Percentiles rank a stretch among this genome's conserved stretches.
Conservation (phyloP, 1,284 basidiomycete genomes). For the Pterulicium gracile region DNA sequence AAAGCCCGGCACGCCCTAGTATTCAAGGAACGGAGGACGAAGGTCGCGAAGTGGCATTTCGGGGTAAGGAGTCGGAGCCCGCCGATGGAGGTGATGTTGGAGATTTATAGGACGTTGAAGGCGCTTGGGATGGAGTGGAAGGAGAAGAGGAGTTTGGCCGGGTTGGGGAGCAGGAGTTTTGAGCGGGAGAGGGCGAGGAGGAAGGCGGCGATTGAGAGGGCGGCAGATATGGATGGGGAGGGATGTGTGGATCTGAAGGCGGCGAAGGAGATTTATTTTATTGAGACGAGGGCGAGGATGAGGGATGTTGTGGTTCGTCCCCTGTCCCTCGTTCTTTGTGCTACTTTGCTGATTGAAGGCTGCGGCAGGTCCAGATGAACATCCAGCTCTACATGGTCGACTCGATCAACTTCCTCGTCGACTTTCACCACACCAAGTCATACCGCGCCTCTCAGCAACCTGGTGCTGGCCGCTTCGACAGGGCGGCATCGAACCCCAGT, state of each 20-base stretch:
- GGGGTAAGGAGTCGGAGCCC: constrained; percentile 92
- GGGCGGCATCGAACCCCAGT: constrained; percentile 43
- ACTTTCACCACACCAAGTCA: constrained; percentile 95
- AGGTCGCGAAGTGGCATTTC: constrained; percentile 90
- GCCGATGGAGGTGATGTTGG: constrained; percentile 99
- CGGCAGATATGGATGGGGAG: constrained; percentile 50
- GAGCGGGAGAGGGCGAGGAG: constrained; percentile 43
- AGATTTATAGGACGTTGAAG: constrained; percentile 92
- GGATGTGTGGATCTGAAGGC: constrained; percentile 56
- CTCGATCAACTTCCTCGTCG: constrained; percentile 92
- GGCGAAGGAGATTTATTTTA: constrained; percentile 77
- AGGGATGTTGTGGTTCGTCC: constrained; percentile 79
- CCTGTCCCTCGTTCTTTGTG: constrained; percentile 4
- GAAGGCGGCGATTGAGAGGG: constrained; percentile 40
- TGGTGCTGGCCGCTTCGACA: constrained; percentile 58
- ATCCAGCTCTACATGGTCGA: constrained; percentile 95
- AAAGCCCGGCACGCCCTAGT: too few relatives aligned
- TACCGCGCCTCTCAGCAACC: constrained; percentile 58
- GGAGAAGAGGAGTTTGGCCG: constrained; percentile 66
- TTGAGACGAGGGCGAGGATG: constrained; percentile 87
- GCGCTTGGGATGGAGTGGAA: constrained; percentile 96
- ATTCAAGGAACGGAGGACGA: constrained; percentile 21
- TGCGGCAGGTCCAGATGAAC: constrained; percentile 81
- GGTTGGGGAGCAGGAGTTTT: constrained; percentile 30
- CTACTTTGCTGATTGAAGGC: constrained; percentile 7